Evolutionary conservation across 2,329 filamentous ascomycete species (phyloP).

Genomic region (Arachnomyces sp.): DNA sequence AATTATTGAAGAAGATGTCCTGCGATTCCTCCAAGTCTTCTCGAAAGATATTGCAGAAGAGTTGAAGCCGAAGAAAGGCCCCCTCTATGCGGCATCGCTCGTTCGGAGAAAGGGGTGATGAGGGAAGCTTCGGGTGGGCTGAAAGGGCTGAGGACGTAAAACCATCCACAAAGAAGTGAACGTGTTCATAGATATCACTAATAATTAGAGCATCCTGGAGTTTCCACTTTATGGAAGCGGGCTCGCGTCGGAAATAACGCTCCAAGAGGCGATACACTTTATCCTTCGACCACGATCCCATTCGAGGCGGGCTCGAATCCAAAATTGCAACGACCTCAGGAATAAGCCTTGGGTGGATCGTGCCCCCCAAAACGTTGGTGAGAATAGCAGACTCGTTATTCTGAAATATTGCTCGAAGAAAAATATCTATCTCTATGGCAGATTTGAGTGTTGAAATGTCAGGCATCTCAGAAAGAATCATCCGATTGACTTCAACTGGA

Average conservation of each 20-base stretch:
- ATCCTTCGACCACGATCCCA: slow-evolving; percentile 2
- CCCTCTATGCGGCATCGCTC: slow-evolving; percentile 11
- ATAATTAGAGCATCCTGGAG: slow-evolving; percentile 6
- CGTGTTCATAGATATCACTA: slow-evolving; percentile 4
- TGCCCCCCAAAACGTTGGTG: neutral
- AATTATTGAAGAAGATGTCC: slow-evolving; percentile 10
- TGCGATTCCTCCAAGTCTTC: slow-evolving; percentile 2
- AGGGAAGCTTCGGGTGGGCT: neutral
- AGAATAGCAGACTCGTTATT: slow-evolving; percentile 2
- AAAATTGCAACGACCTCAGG: slow-evolving; percentile 6
- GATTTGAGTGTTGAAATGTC: slow-evolving; percentile 7
- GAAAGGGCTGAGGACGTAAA: slow-evolving; percentile 7
- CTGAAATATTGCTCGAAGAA: slow-evolving; percentile 4
- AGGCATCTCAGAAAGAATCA: slow-evolving; percentile 6
- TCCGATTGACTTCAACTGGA: slow-evolving; percentile 6
- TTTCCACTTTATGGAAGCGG: slow-evolving; percentile 3
- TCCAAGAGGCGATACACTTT: slow-evolving; percentile 3
- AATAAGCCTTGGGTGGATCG: slow-evolving; percentile 1
- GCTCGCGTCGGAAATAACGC: slow-evolving; percentile 2
- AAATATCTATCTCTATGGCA: slow-evolving; percentile 6
- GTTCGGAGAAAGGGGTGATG: neutral
- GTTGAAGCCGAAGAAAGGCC: slow-evolving; percentile 14
- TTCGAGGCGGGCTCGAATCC: slow-evolving; percentile 3
- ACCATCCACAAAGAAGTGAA: slow-evolving; percentile 11
- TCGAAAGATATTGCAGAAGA: slow-evolving; percentile 14